phyloP scores from a whole-genome alignment of 2,329 filamentous ascomycete species.

The Aspergillus bombycis region DNA sequence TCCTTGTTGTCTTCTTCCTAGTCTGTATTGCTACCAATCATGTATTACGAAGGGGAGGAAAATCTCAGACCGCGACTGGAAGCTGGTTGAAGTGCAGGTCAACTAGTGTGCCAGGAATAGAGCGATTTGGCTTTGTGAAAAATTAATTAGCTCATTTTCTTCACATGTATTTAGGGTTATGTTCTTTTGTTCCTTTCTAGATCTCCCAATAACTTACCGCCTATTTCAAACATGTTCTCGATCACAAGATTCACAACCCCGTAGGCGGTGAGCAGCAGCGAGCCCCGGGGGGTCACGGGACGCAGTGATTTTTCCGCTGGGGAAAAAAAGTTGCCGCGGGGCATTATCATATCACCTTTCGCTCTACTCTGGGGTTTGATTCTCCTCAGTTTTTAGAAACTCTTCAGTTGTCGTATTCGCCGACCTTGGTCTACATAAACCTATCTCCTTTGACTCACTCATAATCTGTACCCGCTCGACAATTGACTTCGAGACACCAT shows the following conservation, averaged over 20 bases:
- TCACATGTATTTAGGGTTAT: slow-evolving; percentile 22
- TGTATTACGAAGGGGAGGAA: slow-evolving; percentile 1
- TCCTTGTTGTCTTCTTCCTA: slow-evolving; percentile 11
- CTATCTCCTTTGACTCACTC: slow-evolving; percentile 1
- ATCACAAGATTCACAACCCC: not conserved
- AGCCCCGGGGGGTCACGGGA: slow-evolving; percentile 15
- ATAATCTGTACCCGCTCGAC: slow-evolving; percentile 5
- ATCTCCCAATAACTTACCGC: slow-evolving; percentile 1
- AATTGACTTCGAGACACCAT: slow-evolving; percentile 45
- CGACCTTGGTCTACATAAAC: not conserved
- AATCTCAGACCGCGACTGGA: not conserved
- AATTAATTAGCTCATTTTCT: slow-evolving; percentile 17
- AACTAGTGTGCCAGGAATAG: slow-evolving; percentile 20
- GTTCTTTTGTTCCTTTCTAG: slow-evolving; percentile 7
- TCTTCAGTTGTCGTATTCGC: not conserved
- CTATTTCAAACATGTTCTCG: not conserved
- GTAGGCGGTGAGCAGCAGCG: slow-evolving; percentile 16
- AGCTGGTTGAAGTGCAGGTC: slow-evolving; percentile 48
- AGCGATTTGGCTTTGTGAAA: slow-evolving; percentile 3
- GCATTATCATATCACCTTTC: slow-evolving; percentile 10
- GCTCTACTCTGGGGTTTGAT: not conserved
- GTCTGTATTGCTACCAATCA: slow-evolving; percentile 20
- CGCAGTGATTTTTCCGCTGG: slow-evolving; percentile 18
- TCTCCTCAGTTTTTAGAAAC: not conserved
- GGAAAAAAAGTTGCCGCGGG: slow-evolving; percentile 22